Percentiles rank a stretch among this genome's conserved stretches.
Conservation (phyloP, 1,284 basidiomycete genomes). For the Puccinia triticina region DNA sequence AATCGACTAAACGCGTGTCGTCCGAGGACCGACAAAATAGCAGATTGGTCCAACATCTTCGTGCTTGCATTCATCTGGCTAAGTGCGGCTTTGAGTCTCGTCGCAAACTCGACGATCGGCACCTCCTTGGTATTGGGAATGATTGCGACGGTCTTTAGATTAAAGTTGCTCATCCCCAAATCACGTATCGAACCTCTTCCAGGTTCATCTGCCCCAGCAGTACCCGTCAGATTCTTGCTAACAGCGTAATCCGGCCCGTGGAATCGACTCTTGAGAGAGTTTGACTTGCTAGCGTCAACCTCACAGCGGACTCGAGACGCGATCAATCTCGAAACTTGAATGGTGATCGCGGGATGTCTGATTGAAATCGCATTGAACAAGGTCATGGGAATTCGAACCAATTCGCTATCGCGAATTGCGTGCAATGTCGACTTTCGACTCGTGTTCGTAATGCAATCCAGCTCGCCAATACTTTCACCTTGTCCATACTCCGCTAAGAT, state of each 20-base stretch:
- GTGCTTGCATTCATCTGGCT: slow-evolving; percentile 86
- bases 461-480: slow-evolving; percentile 71
- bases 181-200: slow-evolving; percentile 63
- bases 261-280: slow-evolving; percentile 57
- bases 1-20: slow-evolving; percentile 89
- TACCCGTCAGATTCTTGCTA: slow-evolving; percentile 15
- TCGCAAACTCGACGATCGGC: slow-evolving; percentile 82
- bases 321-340: slow-evolving; percentile 91
- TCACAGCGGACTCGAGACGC: slow-evolving; percentile 86
- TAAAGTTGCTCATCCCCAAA: slow-evolving; percentile 77
- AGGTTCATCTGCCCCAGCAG: slow-evolving; percentile 35
- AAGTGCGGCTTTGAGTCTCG: slow-evolving; percentile 80
- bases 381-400: slow-evolving; percentile 96
- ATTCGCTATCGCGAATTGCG: slow-evolving; percentile 95
- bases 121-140: slow-evolving; percentile 78
- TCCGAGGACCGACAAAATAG: slow-evolving; percentile 83
- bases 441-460: slow-evolving; percentile 97
- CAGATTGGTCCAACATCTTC: slow-evolving; percentile 85
- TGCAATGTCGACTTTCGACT: slow-evolving; percentile 86
- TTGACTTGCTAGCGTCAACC: slow-evolving; percentile 66
- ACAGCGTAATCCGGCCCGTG: slow-evolving; percentile 46
- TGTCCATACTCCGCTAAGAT: slow-evolving; percentile 94
- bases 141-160: slow-evolving; percentile 88
- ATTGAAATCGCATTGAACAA: slow-evolving; percentile 83
- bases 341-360: slow-evolving; percentile 91